Evolutionary conservation across 2,329 filamentous ascomycete genomes (phyloP).

Genomic region (Trichophyton mentagrophytes): DNA sequence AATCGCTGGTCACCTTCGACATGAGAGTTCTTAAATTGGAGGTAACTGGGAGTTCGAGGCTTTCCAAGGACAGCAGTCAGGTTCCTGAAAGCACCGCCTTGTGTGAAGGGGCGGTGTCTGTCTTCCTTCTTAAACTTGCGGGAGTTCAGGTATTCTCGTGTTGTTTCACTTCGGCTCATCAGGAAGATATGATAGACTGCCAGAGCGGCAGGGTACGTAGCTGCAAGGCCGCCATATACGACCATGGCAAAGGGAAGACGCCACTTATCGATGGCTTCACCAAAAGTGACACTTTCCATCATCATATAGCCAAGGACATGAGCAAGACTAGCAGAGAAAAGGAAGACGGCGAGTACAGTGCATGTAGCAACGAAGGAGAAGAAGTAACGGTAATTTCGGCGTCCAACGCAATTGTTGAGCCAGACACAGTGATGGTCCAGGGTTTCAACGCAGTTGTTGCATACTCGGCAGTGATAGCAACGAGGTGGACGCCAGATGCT

Average conservation of each 20-base stretch:
- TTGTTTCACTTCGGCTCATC: slow-evolving; percentile 83
- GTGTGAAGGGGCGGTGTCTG: slow-evolving; percentile 79
- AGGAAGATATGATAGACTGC: slow-evolving; percentile 85
- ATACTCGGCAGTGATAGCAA: slow-evolving; percentile 89
- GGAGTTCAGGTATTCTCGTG: slow-evolving; percentile 86
- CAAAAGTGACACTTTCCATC: slow-evolving; percentile 53
- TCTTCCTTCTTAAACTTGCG: slow-evolving; percentile 92
- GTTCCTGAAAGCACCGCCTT: slow-evolving; percentile 62
- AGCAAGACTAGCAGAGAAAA: slow-evolving; percentile 64
- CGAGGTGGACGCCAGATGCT: slow-evolving; percentile 94
- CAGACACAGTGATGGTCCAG: slow-evolving; percentile 98
- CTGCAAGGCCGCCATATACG: slow-evolving; percentile 62
- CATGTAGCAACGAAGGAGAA: slow-evolving; percentile 76
- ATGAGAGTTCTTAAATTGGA: slow-evolving; percentile 70
- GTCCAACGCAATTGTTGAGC: slow-evolving; percentile 96
- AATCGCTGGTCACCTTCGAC: slow-evolving; percentile 75
- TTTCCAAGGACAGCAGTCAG: slow-evolving; percentile 69
- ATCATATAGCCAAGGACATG: slow-evolving; percentile 64
- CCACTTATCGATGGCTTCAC: slow-evolving; percentile 54
- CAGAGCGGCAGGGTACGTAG: slow-evolving; percentile 70
- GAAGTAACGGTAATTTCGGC: slow-evolving; percentile 96
- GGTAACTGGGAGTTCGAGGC: slow-evolving; percentile 75
- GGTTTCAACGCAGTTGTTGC: slow-evolving; percentile 93
- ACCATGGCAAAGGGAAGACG: slow-evolving; percentile 78
- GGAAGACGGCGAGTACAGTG: slow-evolving; percentile 62